Percentiles rank a stretch among this genome's conserved stretches.
Evolutionary conservation across 805 yeast species (phyloP).

Genomic region (Kodamaea restingae): DNA sequence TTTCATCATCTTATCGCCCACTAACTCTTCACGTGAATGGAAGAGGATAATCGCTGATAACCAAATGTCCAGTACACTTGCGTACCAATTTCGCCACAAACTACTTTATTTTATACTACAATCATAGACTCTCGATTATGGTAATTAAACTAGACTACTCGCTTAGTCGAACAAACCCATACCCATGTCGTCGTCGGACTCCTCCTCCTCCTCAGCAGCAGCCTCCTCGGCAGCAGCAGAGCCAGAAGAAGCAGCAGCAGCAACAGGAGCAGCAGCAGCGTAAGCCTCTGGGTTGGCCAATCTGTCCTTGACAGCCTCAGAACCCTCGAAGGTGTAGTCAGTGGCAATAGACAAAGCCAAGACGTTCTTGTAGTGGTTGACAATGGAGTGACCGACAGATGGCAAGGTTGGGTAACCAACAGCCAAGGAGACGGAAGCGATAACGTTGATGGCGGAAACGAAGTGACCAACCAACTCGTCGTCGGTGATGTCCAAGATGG

Average conservation of each 20-base stretch:
- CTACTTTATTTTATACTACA: too few species aligned
- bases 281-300: slow-evolving; percentile 99
- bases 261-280: slow-evolving; percentile 99
- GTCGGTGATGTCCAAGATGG: slow-evolving; percentile 97
- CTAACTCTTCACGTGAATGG: too few species aligned
- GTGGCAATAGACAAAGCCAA: slow-evolving; percentile 97
- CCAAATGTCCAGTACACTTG: too few species aligned
- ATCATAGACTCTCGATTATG: too few species aligned
- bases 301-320: slow-evolving; percentile 98
- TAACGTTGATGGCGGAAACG: slow-evolving; percentile 85
- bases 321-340: slow-evolving; percentile 98
- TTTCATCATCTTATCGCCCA: too few species aligned
- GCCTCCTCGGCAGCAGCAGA: slow-evolving; percentile 64
- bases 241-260: slow-evolving; percentile 68
- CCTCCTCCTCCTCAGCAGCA: slow-evolving; percentile 66
- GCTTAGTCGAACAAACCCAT: slow-evolving; percentile 97
- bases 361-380: slow-evolving; percentile 99
- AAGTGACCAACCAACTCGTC: slow-evolving; percentile 93
- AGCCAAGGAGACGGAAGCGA: slow-evolving; percentile 96
- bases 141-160: slow-evolving; percentile 5
- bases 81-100: too few species aligned
- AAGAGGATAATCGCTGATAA: too few species aligned
- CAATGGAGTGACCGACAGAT: slow-evolving; percentile 97
- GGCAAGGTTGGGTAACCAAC: slow-evolving; percentile 99
- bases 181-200: slow-evolving; percentile 90